A percentile compares a stretch with the other conserved stretches of the same genome.
These are phyloP conservation scores for Parasitella parasitica DNA, from an alignment of 371 early-diverging fungal species.

Conservation along the genomic window DNA sequence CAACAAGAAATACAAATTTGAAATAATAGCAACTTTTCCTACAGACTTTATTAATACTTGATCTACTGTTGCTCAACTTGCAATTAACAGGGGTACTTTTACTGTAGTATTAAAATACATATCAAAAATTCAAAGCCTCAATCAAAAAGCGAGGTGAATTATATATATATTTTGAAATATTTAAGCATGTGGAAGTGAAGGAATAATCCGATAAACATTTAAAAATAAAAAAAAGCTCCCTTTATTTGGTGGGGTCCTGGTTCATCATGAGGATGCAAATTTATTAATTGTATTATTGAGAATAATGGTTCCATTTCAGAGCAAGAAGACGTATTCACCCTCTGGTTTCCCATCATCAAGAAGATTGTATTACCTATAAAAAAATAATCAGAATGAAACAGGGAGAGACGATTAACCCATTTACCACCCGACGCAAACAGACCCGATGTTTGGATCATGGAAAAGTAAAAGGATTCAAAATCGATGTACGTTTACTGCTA, in stretches of 20 bases:
- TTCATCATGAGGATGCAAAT: background rate
- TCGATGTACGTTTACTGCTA: slow-evolving; percentile 1
- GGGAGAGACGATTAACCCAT: background rate
- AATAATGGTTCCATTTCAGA: slow-evolving; percentile 7
- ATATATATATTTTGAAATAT: slow-evolving; percentile 4
- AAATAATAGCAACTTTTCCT: background rate
- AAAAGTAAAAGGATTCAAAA: slow-evolving; percentile 11
- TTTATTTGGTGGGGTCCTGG: slow-evolving; percentile 3
- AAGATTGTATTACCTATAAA: background rate
- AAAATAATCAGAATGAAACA: slow-evolving; percentile 12
- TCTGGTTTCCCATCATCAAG: slow-evolving; percentile 9
- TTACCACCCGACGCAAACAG: slow-evolving; percentile 1
- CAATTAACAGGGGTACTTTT: background rate
- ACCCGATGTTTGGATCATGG: background rate
- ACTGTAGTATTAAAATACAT: background rate
- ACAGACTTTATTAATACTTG: background rate
- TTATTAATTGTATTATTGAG: slow-evolving; percentile 1
- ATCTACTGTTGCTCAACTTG: slow-evolving; percentile 5
- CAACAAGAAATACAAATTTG: background rate
- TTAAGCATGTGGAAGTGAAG: slow-evolving; percentile 10
- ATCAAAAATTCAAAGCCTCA: slow-evolving; percentile 3
- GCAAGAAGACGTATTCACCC: slow-evolving; percentile 7
- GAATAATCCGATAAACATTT: background rate
- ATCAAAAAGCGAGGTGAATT: slow-evolving; percentile 1
- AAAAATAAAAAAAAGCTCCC: background rate